These are phyloP conservation scores for Aspergillus candidus DNA, from an alignment of 2,329 filamentous ascomycete species.

Conservation along the genomic window DNA sequence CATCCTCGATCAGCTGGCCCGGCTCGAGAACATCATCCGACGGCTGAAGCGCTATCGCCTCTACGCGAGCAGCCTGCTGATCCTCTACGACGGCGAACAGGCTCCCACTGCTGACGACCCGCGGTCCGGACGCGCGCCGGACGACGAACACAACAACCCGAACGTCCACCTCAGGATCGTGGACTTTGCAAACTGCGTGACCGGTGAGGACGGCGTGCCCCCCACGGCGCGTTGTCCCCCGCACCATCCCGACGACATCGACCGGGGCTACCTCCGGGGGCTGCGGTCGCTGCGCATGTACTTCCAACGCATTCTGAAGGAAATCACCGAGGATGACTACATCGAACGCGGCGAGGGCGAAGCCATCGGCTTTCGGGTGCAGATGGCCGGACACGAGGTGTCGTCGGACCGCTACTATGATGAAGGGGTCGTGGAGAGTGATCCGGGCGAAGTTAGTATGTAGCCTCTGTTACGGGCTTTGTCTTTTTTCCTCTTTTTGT, in stretches of 20 bases:
- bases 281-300: slow-evolving; percentile 72
- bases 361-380: slow-evolving; percentile 32
- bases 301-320: slow-evolving; percentile 79
- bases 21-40: slow-evolving; percentile 76
- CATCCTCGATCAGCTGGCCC: slow-evolving; percentile 74
- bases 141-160: slow-evolving; percentile 33
- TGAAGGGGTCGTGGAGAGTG: slow-evolving; percentile 38
- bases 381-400: slow-evolving; percentile 25
- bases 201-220: slow-evolving; percentile 64
- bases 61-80: slow-evolving; percentile 88
- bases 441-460: slow-evolving; percentile 41
- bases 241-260: slow-evolving; percentile 69
- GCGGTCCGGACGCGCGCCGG: slow-evolving; percentile 23
- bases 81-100: slow-evolving; percentile 85
- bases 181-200: slow-evolving; percentile 97
- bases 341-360: slow-evolving; percentile 41
- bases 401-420: slow-evolving; percentile 34
- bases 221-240: slow-evolving; percentile 67
- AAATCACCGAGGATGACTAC: slow-evolving; percentile 52
- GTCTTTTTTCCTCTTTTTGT: slow-evolving; percentile 5
- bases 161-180: slow-evolving; percentile 83
- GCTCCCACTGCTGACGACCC: slow-evolving; percentile 18
- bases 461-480: slow-evolving; percentile 14
- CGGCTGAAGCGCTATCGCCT: slow-evolving; percentile 81
- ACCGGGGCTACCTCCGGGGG: slow-evolving; percentile 83